Base-by-base conservation (phyloP, 441 rosid species). In the Adansonia madagascariensis region DNA sequence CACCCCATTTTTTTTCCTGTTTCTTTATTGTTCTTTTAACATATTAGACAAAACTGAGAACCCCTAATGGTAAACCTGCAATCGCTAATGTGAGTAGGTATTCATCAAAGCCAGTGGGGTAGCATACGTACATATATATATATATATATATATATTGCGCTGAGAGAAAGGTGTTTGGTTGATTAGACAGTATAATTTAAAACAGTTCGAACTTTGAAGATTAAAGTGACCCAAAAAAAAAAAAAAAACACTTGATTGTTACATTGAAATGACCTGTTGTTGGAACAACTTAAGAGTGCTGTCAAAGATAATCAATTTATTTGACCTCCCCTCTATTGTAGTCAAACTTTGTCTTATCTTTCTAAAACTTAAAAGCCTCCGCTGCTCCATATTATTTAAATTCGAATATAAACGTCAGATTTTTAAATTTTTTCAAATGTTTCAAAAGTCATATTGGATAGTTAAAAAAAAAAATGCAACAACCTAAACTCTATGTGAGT, bases 241-340 rank as follows among this genome's bases (percentile, higher is more conserved):
- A 12, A 3, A 3, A 15, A 41, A 15, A 24, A 7, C 77, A 41
- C 44, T 68, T 3, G 17, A 49, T 63, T 49, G 62, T 47, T 81
- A 66, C 82, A 80, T 78, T 79, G 49, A 59, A 68, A 75, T 55
- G 73, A 82, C 82, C 72, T 80, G 76, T 74, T 61, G 83, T 80
- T 76, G 61, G 87, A 87, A 84, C 86, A 82, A 72, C 79, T 76
- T 73, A 66, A 35, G 90, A 84, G 90, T 87, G 76, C 53, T 84
- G 82, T 84, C 78, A 76, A 87, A 84, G 90, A 78, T 80, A 85
- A 85, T 85, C 81, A 81, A 84, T 70, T 76, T 73, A 71, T 73
- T 78, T 81, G 84, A 80, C 82, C 75, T 64, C 73, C 74, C 61
- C 65, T 20, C 71, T 35, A 1, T 67, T 75, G 60, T 49, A 46